Percentiles rank a stretch among this genome's conserved stretches.
These are phyloP conservation scores for Pyronema omphalodes DNA, from an alignment of 495 filamentous ascomycete species.

Conservation along the genomic window DNA sequence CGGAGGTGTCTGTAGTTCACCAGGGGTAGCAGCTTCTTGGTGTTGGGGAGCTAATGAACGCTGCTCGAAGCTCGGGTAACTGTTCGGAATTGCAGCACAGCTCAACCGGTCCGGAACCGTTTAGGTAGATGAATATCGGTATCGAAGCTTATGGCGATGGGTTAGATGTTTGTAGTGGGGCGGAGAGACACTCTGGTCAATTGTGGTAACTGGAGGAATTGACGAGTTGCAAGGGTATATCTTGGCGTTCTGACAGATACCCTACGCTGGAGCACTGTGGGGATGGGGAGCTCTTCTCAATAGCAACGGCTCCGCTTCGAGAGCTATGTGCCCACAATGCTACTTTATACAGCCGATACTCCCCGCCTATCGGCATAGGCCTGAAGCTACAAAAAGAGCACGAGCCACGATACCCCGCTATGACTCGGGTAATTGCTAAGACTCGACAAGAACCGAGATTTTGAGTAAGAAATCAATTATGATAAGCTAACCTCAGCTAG, in stretches of 20 bases:
- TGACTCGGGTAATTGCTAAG: no score
- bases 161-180: conserved; percentile 2
- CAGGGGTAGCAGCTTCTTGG: not conserved
- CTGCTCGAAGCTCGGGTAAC: not conserved
- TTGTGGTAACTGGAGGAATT: not conserved
- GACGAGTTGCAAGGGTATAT: not conserved
- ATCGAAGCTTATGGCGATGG: not conserved
- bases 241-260: not conserved
- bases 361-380: no score
- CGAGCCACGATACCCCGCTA: no score
- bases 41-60: not conserved
- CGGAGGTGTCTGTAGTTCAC: not conserved
- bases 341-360: no score
- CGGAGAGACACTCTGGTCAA: conserved; percentile 7
- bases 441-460: no score
- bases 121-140: not conserved
- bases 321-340: no score
- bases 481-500: not conserved
- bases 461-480: not conserved
- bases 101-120: not conserved
- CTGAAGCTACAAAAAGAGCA: no score
- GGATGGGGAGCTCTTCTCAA: no score
- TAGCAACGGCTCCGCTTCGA: no score
- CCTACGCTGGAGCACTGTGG: not conserved
- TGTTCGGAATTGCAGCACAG: not conserved